Conservation (phyloP, 768 basidiomycete genomes). For the Russula olivacea region DNA sequence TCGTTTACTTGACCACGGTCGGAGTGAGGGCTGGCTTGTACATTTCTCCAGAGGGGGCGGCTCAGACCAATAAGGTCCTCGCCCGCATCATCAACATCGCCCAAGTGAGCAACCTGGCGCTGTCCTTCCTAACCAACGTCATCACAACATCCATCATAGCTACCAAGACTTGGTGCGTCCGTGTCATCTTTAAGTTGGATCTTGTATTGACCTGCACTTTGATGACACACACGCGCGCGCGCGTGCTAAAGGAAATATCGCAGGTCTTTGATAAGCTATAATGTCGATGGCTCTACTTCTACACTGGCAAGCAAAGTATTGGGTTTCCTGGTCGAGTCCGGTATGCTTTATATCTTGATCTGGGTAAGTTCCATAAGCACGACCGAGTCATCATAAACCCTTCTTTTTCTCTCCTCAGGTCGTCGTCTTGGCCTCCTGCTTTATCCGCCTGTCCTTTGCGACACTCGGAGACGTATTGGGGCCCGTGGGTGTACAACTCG, state of each 20-base stretch:
- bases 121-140: slow-evolving; percentile 10
- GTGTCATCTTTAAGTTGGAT: neutral
- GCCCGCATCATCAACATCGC: neutral
- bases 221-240: neutral
- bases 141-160: slow-evolving; percentile 6
- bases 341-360: slow-evolving; percentile 8
- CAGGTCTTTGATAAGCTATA: neutral
- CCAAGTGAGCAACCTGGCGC: neutral
- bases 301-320: neutral
- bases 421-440: neutral
- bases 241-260: slow-evolving; percentile 1
- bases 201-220: neutral
- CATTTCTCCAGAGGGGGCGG: neutral
- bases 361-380: neutral
- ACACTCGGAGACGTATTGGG: neutral
- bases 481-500: slow-evolving; percentile 7
- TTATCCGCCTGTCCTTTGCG: neutral
- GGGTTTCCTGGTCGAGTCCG: slow-evolving; percentile 6
- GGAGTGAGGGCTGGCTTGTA: neutral
- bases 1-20: neutral
- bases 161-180: neutral
- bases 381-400: neutral
- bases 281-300: neutral
- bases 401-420: neutral
- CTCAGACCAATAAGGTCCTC: neutral